These are phyloP conservation scores for Solanum chilense DNA, from an alignment of 257 asterid species.

Conservation along the genomic window DNA sequence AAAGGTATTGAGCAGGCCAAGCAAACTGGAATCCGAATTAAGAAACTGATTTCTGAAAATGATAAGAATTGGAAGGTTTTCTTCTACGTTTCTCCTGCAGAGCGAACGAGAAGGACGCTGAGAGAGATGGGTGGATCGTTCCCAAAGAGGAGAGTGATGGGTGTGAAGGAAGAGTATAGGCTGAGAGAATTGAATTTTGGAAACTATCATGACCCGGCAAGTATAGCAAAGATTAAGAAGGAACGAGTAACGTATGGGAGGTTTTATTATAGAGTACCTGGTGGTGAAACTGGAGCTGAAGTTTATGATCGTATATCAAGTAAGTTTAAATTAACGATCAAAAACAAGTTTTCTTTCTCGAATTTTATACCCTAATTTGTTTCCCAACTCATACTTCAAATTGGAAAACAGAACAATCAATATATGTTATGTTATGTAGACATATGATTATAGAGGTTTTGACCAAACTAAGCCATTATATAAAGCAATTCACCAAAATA, in stretches of 20 bases:
- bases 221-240: slow-evolving; percentile 35
- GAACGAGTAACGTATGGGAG: slow-evolving; percentile 36
- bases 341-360: not conserved
- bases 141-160: slow-evolving; percentile 24
- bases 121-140: slow-evolving; percentile 23
- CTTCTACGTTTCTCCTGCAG: slow-evolving; percentile 39
- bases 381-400: not conserved
- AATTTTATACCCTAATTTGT: not conserved
- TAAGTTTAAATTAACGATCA: slow-evolving; percentile 7
- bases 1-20: slow-evolving; percentile 12
- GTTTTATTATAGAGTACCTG: slow-evolving; percentile 58
- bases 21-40: slow-evolving; percentile 5
- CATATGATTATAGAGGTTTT: no score
- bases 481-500: no score
- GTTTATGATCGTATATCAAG: slow-evolving; percentile 59
- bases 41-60: slow-evolving; percentile 1
- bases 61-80: slow-evolving; percentile 7
- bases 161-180: slow-evolving; percentile 49
- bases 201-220: slow-evolving; percentile 43
- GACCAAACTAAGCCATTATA: no score
- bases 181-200: slow-evolving; percentile 68
- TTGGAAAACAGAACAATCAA: not conserved
- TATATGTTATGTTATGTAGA: no score
- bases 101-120: slow-evolving; percentile 26
- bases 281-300: slow-evolving; percentile 67